Conservation (phyloP, 257 asterid species). For the Ilex asprella region DNA sequence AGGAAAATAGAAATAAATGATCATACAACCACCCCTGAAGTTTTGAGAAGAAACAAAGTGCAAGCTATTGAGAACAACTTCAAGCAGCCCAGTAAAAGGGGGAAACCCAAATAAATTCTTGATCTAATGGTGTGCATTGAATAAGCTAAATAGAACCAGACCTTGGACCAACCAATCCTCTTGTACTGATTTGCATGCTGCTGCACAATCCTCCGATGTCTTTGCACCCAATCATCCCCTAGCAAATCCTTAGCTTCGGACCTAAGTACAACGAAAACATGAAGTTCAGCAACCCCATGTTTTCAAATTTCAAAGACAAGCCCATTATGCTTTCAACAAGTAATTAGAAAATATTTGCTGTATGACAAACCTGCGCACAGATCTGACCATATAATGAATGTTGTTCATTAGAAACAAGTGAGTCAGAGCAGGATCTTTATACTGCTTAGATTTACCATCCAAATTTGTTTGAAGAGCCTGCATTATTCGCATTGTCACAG, state of each 20-base stretch:
- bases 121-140: conserved; percentile 4
- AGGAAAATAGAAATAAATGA: too few species aligned
- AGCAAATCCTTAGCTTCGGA: conserved; percentile 97
- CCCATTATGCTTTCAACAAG: conserved; percentile 7
- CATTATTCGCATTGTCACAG: conserved; percentile 9
- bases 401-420: conserved; percentile 10
- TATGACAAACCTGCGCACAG: conserved; percentile 14
- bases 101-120: background rate
- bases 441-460: conserved; percentile 15
- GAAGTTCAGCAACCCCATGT: background rate
- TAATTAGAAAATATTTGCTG: conserved; percentile 7
- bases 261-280: conserved; percentile 37
- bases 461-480: conserved; percentile 9
- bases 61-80: background rate
- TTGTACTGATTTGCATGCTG: conserved; percentile 97
- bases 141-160: conserved; percentile 17
- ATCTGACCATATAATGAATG: conserved; percentile 12
- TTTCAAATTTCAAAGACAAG: conserved; percentile 4
- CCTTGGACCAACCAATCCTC: conserved; percentile 97
- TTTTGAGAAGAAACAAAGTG: too few species aligned
- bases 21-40: too few species aligned
- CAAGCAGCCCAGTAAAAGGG: background rate
- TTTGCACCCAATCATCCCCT: conserved; percentile 99
- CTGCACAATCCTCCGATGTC: conserved; percentile 91
- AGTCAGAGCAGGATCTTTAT: conserved; percentile 5